These are phyloP conservation scores for Triticum monococcum DNA, from an alignment of 176 grass and related monocot genomes.

Conservation along the genomic window DNA sequence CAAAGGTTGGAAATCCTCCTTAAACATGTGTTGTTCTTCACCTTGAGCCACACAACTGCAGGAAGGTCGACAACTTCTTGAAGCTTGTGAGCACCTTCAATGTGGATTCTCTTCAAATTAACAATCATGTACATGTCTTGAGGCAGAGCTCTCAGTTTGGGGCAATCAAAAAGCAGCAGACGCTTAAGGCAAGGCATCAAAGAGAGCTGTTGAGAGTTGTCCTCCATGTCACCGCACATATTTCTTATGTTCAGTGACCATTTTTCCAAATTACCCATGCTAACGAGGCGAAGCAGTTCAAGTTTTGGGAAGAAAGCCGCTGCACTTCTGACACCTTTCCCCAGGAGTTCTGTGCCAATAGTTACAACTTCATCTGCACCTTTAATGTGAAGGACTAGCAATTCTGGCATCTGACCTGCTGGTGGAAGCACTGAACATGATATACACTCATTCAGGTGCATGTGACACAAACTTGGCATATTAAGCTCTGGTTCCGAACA, in stretches of 20 bases:
- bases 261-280: constrained; percentile 1
- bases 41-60: too few relatives aligned
- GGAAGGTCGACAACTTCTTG: not conserved
- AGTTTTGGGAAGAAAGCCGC: not conserved
- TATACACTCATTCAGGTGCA: constrained; percentile 1
- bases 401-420: constrained; percentile 11
- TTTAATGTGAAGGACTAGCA: not conserved
- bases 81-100: constrained; percentile 16
- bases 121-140: not conserved
- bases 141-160: constrained; percentile 12
- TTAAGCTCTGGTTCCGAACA: not conserved
- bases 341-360: not conserved
- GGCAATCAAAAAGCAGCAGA: not conserved
- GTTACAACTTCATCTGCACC: not conserved
- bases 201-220: not conserved
- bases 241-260: constrained; percentile 2
- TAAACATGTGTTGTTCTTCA: too few relatives aligned
- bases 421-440: constrained; percentile 21
- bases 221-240: not conserved
- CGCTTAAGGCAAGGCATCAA: constrained; percentile 20
- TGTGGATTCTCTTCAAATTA: not conserved
- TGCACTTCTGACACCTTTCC: not conserved
- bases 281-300: not conserved
- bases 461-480: constrained; percentile 8
- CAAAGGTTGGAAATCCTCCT: too few relatives aligned